Evolutionary conservation across 495 filamentous ascomycete species (phyloP), one percentile per base, ranked within the genome.

Genomic region (Peziza echinospora): DNA sequence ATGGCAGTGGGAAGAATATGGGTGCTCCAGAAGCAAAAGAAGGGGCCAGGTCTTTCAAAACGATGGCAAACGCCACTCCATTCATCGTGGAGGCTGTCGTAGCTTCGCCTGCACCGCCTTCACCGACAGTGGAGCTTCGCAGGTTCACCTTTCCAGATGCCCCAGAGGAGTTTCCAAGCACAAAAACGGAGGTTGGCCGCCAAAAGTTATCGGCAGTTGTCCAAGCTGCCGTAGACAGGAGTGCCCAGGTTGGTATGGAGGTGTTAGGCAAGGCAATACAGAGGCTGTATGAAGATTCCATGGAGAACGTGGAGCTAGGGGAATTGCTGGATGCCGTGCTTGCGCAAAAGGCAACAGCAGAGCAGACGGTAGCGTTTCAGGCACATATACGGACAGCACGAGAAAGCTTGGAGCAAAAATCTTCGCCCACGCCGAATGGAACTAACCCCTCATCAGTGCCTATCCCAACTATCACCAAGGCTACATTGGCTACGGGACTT

Each of bases 271-370:
- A 53, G 44, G 64, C 64, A 17, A 54, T 67, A 16, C 58, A 60
- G 24, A 57, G 62, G 41, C 54, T 67, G 6, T 65, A 64, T 48
- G 53, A 64, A 16, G 61, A 66, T 43, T 65, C 64, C 48, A 47
- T 65, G 40, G 47, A 56, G 13, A 57, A 65, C 41, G 52, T 44
- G 43, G 45, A 48, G 24, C 46, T 65, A 30, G 62, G 61, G 24
- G 60, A 64, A 45, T 54, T 67, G 24, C 46, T 67, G 41, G 63
- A 67, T 45, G 61, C 60, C 34, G 62, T 67, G 8, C 54, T 67
- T 44, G 55, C 60, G 10, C 65, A 65, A 44, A 61, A 52, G 47
- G 51, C 61, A 30, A 65, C 64, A 16, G 50, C 53, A 30, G 48
- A 63, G 41, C 65, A 67, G 49, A 62, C 55, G 3, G 49, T 51